These are phyloP conservation scores for Melocanna baccifera DNA, from an alignment of 176 grass and related monocot species.

Conservation along the genomic window DNA sequence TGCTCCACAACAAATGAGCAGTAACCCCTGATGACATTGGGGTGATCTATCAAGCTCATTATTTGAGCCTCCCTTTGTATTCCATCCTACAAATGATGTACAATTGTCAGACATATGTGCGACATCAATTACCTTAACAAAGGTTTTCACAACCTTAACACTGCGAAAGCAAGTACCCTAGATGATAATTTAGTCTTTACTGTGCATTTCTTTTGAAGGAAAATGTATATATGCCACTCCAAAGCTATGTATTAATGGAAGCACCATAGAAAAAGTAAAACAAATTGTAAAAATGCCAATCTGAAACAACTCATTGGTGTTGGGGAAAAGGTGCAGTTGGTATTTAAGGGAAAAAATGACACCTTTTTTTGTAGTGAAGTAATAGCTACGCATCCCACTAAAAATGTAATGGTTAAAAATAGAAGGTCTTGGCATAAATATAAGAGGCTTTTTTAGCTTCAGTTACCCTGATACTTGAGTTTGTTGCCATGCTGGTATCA, in stretches of 20 bases:
- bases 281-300: neutral
- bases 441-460: neutral
- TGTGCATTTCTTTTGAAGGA: neutral
- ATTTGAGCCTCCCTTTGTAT: constrained; percentile 90
- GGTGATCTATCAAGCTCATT: constrained; percentile 98
- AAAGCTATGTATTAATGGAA: neutral
- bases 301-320: neutral
- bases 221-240: neutral
- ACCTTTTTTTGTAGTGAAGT: neutral
- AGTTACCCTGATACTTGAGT: neutral
- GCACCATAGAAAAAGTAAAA: neutral
- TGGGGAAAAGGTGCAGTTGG: neutral
- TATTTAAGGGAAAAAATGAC: neutral
- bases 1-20: constrained; percentile 92
- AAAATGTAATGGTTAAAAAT: neutral
- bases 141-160: neutral
- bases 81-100: constrained; percentile 64
- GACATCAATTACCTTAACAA: neutral
- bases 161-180: neutral
- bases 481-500: neutral
- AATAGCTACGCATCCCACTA: neutral
- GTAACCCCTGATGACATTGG: constrained; percentile 85
- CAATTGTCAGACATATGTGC: neutral
- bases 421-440: neutral
- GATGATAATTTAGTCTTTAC: neutral